Base-by-base conservation (phyloP, 306 rosid genomes). In the Quercus variabilis region DNA sequence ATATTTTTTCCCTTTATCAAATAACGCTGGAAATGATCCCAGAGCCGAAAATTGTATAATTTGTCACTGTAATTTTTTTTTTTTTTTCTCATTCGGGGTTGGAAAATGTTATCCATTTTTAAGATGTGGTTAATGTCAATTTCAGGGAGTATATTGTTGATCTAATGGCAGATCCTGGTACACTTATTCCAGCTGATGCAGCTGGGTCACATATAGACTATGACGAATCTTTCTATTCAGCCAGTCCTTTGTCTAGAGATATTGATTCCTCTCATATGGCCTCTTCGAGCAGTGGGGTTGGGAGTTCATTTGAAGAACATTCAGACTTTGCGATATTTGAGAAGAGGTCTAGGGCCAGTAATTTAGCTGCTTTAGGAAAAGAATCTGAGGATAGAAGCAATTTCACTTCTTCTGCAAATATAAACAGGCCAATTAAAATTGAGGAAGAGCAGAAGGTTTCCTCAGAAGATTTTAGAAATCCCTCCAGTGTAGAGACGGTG, bases 81-180 rank as follows among this genome's bases (percentile, higher is more conserved):
- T 30, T 41, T 78, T 31, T 75, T 59, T 1, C 23, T 28, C 68
- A 65, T 30, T 74, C 35, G 67, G 73, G 74, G 79, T 62, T 77
- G 23, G 76, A 73, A 81, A 83, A 65, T 23, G 55, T 77, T 79
- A 54, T 70, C 70, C 76, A 19, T 78, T 76, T 74, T 62, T 83
- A 82, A 79, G 80, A 86, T 74, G 69, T 83, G 71, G 52, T n/a
- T 83, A 41, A 63, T 81, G 17, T 85, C 76, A 82, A 80, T 95
- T 93, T 88, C 92, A 95, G 99, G 97, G 99, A 95, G 91, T 93
- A 89, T 87, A 90, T 95, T 78, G 92, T 95, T 80, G 99, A 95
- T 87, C 90, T 95, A 70, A 93, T 95, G 98, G 97, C 98, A 71
- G 98, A 89, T 85, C 99, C 99, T 6, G 99, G 99, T 74, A 89